These are phyloP conservation scores for Phylloporus arenicola DNA, from an alignment of 768 basidiomycete genomes.

Conservation along the genomic window DNA sequence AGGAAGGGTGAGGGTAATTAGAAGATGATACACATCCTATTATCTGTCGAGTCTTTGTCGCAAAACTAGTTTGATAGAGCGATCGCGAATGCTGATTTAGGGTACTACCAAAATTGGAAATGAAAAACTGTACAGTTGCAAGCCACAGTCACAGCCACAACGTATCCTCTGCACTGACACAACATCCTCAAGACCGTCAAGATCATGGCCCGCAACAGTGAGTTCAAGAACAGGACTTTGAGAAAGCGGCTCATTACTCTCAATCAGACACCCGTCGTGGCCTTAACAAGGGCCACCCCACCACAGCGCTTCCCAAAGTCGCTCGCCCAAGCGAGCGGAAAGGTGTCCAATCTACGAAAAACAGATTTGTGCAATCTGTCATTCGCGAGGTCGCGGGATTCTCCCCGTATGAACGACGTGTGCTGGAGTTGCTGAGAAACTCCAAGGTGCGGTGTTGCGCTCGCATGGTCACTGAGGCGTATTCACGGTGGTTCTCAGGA, in stretches of 20 bases:
- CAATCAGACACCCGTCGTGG: slow-evolving; percentile 75
- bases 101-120: slow-evolving; percentile 18
- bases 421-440: slow-evolving; percentile 97
- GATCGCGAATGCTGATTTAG: background rate
- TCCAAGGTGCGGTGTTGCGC: slow-evolving; percentile 64
- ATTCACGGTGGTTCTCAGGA: slow-evolving; percentile 48
- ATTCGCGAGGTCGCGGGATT: slow-evolving; percentile 97
- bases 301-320: slow-evolving; percentile 73
- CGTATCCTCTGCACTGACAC: slow-evolving; percentile 10
- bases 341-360: slow-evolving; percentile 85
- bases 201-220: slow-evolving; percentile 77
- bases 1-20: slow-evolving; percentile 48
- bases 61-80: slow-evolving; percentile 6
- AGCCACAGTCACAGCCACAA: slow-evolving; percentile 49
- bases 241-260: slow-evolving; percentile 6
- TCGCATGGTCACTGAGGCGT: background rate
- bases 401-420: slow-evolving; percentile 95
- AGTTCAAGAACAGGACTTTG: slow-evolving; percentile 27
- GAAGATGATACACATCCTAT: slow-evolving; percentile 34
- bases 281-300: slow-evolving; percentile 83
- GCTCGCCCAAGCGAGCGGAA: slow-evolving; percentile 86
- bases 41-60: slow-evolving; percentile 8
- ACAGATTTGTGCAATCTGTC: slow-evolving; percentile 88
- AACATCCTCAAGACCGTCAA: slow-evolving; percentile 47
- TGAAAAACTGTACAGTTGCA: slow-evolving; percentile 53